These are phyloP conservation scores for Peronospora destructor DNA, from an alignment of 352 stramenopile species.

Conservation along the genomic window DNA sequence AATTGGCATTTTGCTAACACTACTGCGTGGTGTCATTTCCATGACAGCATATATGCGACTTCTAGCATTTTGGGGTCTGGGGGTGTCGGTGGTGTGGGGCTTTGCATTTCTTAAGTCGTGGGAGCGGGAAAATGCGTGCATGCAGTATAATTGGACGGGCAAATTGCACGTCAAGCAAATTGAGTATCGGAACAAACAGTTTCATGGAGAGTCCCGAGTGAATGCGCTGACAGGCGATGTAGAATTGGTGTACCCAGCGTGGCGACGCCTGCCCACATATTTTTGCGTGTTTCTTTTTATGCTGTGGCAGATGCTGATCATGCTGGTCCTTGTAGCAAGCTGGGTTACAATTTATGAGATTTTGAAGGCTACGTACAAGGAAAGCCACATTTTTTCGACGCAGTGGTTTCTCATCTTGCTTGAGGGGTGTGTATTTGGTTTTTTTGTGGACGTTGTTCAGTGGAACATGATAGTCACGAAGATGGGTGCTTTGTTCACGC, in stretches of 20 bases:
- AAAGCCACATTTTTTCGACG: constrained; percentile 70
- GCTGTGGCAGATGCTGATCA: constrained; percentile 76
- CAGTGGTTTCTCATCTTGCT: constrained; percentile 82
- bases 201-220: constrained; percentile 53
- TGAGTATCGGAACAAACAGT: constrained; percentile 78
- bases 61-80: constrained; percentile 74
- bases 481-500: constrained; percentile 73
- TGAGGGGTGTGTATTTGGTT: constrained; percentile 75
- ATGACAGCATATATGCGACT: constrained; percentile 74
- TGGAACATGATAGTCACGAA: constrained; percentile 89
- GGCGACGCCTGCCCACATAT: constrained; percentile 66
- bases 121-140: constrained; percentile 67
- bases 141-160: constrained; percentile 78
- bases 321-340: constrained; percentile 77
- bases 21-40: constrained; percentile 44
- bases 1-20: constrained; percentile 50
- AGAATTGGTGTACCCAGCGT: constrained; percentile 61
- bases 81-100: constrained; percentile 72
- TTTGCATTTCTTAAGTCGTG: constrained; percentile 82
- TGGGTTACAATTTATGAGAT: constrained; percentile 88
- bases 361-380: constrained; percentile 75
- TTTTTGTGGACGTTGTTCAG: constrained; percentile 86
- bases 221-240: constrained; percentile 72
- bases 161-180: constrained; percentile 81
- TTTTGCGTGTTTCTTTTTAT: constrained; percentile 77